phyloP scores from a whole-genome alignment of 805 yeast species.

The Schwanniomyces polymorphus region DNA sequence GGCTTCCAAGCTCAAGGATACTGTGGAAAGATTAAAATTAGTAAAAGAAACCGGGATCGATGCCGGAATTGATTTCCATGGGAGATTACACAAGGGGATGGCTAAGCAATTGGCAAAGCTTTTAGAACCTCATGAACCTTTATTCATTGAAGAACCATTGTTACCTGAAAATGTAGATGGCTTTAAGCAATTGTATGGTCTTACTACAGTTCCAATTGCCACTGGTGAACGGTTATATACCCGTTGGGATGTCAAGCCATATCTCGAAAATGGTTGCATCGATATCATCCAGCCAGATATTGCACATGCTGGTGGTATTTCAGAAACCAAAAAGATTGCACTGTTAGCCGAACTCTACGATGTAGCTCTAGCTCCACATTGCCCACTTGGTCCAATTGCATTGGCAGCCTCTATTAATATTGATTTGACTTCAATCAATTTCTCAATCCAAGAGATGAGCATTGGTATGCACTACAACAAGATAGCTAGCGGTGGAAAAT shows the following conservation, averaged over 20 bases:
- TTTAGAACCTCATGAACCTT: slow-evolving; percentile 3
- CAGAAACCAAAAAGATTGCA: slow-evolving; percentile 2
- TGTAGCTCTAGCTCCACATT: slow-evolving; percentile 2
- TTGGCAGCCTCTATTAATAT: slow-evolving; percentile 1
- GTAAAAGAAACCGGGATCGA: slow-evolving; percentile 1
- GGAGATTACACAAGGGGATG: slow-evolving; percentile 2
- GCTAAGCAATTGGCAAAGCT: slow-evolving; percentile 2
- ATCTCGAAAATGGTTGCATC: slow-evolving; percentile 2
- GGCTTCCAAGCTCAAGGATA: slow-evolving; percentile 2
- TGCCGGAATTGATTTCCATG: slow-evolving; percentile 1
- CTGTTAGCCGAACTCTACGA: slow-evolving; percentile 2
- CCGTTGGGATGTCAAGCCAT: slow-evolving; percentile 3
- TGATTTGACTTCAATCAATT: slow-evolving; percentile 3
- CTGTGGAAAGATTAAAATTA: slow-evolving; percentile 2
- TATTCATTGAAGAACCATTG: slow-evolving; percentile 1
- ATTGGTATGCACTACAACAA: slow-evolving; percentile 4
- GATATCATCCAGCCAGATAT: slow-evolving; percentile 2
- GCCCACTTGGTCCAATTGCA: slow-evolving; percentile 3
- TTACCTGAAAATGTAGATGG: slow-evolving; percentile 1
- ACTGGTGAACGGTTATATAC: slow-evolving; percentile 3
- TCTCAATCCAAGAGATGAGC: slow-evolving; percentile 2
- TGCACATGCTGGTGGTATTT: slow-evolving; percentile 2
- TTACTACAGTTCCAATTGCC: slow-evolving; percentile 3
- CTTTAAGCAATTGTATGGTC: slow-evolving; percentile 1
- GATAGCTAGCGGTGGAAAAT: slow-evolving; percentile 2